A percentile compares a stretch with the other conserved stretches of the same genome.
These are phyloP conservation scores for Suhomyces vadensis DNA, from an alignment of 805 yeast genomes.

Conservation along the genomic window DNA sequence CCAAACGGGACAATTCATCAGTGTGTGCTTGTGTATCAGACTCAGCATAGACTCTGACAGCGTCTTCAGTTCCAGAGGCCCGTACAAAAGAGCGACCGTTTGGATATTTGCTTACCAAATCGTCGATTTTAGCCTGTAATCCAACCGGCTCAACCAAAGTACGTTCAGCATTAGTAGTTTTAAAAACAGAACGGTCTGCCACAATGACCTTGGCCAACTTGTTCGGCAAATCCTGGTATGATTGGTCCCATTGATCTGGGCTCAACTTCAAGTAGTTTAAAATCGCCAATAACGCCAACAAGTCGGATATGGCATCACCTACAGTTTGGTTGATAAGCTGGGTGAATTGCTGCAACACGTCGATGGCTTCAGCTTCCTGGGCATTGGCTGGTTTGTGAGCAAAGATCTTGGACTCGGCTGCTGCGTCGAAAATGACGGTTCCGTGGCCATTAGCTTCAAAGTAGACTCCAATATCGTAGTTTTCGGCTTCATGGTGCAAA, in stretches of 20 bases:
- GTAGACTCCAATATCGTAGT: conserved; percentile 88
- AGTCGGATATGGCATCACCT: conserved; percentile 97
- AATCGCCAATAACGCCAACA: conserved; percentile 73
- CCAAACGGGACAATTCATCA: conserved; percentile 28
- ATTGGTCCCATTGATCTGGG: conserved; percentile 72
- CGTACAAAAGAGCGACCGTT: conserved; percentile 88
- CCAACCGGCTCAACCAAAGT: conserved; percentile 74
- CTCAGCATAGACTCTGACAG: conserved; percentile 93
- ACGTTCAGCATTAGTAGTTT: conserved; percentile 90
- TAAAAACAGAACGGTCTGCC: conserved; percentile 73
- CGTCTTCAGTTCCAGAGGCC: conserved; percentile 97
- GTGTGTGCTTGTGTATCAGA: conserved; percentile 50
- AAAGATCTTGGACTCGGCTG: conserved; percentile 39
- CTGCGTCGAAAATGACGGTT: conserved; percentile 77
- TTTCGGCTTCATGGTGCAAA: conserved; percentile 85
- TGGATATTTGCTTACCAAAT: conserved; percentile 51
- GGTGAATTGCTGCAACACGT: conserved; percentile 59
- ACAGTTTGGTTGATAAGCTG: conserved; percentile 91
- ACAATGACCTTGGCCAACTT: conserved; percentile 78
- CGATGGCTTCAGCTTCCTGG: conserved; percentile 50
- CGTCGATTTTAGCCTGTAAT: conserved; percentile 72
- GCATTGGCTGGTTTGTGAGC: conserved; percentile 35
- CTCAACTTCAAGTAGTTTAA: conserved; percentile 54
- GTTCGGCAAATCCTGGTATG: conserved; percentile 86
- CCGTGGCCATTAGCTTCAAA: conserved; percentile 99